Evolutionary conservation across 805 yeast genomes (phyloP), one percentile per base, ranked within the genome.

Genomic region (Phaffomyces opuntiae): DNA sequence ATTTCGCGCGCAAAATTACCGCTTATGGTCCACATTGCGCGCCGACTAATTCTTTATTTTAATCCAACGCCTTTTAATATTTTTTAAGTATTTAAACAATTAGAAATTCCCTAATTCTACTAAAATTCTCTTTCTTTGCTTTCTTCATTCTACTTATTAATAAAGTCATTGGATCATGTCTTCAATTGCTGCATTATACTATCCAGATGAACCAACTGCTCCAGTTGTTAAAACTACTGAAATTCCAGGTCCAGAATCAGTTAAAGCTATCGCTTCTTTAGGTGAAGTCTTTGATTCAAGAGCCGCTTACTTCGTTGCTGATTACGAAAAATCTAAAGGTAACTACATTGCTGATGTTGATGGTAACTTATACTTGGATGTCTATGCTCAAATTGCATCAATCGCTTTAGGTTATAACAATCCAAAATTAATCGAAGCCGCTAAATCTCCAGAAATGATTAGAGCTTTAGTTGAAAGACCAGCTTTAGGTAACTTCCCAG

Each of bases 321-420:
- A 87, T 66, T 87, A 86, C 66, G 72, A 71, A 44, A 82, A 82
- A 63, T 84, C 93, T 3, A 46, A 59, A 33, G 95, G 95, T 62
- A 87, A 87, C 76, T 87, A 85, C 69, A 73, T 87, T 40, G 83
- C 73, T 43, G 95, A 87, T 59, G 84, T 74, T 31, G 95, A 87
- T 59, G 95, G 95, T 40, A 87, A 87, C 72, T 61, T 68, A 34
- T 70, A 74, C 59, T 75, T 87, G 57, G 95, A 87, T 62, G 79
- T 80, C 36, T 87, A 86, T 61, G 84, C 87, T 39, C 95, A 86
- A 69, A 84, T 86, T 56, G 87, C 95, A 12, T 86, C 95, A 13
- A 85, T 86, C 53, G 83, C 93, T 16, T 73, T 86, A 49, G 95
- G 95, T 41, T 86, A 86, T 77, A 86, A 87, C 72, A 83, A 86